Percentiles rank a stretch among this genome's conserved stretches.
Conservation (phyloP, 257 asterid species). For the Ballota nigra region DNA sequence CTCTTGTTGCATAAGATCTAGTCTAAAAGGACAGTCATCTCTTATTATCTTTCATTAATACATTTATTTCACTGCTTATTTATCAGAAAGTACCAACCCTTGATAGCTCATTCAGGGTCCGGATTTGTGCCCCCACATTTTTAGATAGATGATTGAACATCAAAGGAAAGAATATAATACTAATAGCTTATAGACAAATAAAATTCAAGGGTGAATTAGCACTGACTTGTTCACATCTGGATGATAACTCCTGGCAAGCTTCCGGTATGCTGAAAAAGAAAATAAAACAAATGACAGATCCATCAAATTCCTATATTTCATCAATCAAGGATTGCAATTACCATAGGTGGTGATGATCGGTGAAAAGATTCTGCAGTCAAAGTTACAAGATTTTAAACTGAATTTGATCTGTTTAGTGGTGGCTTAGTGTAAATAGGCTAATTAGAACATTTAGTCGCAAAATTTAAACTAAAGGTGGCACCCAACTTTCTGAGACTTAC, state of each 20-base stretch:
- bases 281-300: neutral
- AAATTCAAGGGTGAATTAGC: neutral
- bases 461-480: neutral
- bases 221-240: slow-evolving; percentile 98
- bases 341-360: neutral
- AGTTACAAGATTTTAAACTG: neutral
- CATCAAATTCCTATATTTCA: neutral
- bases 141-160: neutral
- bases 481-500: neutral
- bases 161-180: neutral
- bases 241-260: slow-evolving; percentile 93
- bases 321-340: neutral
- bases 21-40: neutral
- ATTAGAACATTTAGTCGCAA: neutral
- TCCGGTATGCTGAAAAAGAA: slow-evolving; percentile 76
- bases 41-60: neutral
- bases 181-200: neutral
- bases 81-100: neutral
- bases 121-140: neutral
- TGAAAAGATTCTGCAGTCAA: neutral
- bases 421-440: slow-evolving; percentile 10
- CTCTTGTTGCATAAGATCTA: neutral
- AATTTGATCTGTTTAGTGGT: neutral
- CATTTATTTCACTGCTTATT: neutral
- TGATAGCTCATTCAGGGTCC: neutral